Conservation (phyloP, 345 rosid genomes). For the Corchorus olitorius region DNA sequence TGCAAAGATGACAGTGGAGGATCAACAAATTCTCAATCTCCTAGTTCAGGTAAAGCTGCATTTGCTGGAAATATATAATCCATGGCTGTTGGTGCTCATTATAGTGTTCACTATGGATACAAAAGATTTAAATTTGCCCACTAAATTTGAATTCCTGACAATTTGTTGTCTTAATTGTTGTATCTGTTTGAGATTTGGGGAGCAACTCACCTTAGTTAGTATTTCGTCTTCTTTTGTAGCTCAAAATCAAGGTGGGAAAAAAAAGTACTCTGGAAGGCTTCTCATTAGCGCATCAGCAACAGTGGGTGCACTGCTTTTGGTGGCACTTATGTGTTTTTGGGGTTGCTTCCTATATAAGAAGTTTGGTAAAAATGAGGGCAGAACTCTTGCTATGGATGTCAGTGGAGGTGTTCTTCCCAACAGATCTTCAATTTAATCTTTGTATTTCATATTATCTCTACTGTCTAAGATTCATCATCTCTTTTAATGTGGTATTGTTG, state of each 20-base stretch:
- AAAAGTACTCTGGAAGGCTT: slow-evolving; percentile 68
- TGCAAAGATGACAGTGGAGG: slow-evolving; percentile 64
- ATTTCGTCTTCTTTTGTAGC: slow-evolving; percentile 41
- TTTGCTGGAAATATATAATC: background rate
- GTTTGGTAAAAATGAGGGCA: slow-evolving; percentile 80
- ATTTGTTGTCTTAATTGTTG: background rate
- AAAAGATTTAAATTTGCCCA: background rate
- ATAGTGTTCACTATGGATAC: background rate
- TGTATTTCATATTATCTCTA: slow-evolving; percentile 12
- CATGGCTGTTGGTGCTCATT: slow-evolving; percentile 18
- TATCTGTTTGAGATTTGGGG: background rate
- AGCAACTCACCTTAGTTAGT: slow-evolving; percentile 21
- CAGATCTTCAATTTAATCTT: slow-evolving; percentile 22
- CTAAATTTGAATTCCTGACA: slow-evolving; percentile 6
- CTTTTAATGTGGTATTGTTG: slow-evolving; percentile 20
- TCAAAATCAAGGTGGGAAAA: slow-evolving; percentile 65
- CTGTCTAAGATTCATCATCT: slow-evolving; percentile 16
- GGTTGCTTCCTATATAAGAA: slow-evolving; percentile 98
- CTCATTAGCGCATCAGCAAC: slow-evolving; percentile 95
- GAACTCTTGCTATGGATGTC: slow-evolving; percentile 79
- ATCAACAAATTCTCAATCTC: slow-evolving; percentile 41
- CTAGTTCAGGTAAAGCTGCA: slow-evolving; percentile 52
- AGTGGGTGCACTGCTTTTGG: slow-evolving; percentile 91
- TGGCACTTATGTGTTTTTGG: slow-evolving; percentile 99
- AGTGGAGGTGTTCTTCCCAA: slow-evolving; percentile 69